Base-by-base conservation (phyloP, 257 asterid species). In the Cynanchum wilfordii region DNA sequence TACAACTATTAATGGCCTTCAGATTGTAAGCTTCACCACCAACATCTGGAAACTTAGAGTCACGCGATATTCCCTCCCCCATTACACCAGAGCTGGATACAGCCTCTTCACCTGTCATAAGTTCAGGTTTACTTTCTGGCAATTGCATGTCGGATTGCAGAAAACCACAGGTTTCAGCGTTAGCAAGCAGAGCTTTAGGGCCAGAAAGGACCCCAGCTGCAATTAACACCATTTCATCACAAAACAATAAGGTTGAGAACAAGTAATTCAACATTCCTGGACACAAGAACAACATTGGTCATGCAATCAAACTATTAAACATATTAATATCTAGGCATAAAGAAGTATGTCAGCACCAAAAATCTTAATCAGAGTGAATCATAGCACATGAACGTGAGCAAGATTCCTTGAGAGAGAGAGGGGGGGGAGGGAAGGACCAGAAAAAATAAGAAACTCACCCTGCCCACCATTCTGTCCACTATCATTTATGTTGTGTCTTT, bases 61-160 rank as follows among this genome's bases (percentile, higher is more conserved):
- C 76, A 40, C 79, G 74, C 68, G 83, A 73, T 74, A 59, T 33
- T 76, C 49, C 77, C 72, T 83, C 84, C 79, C 68, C 83, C 73
- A 66, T 56, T 68, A 78, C 66, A 73, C 74, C 65, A 25, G 90
- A 75, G 62, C 59, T 77, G 45, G 91, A 84, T 80, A 77, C 47
- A 76, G 83, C 80, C 58, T 76, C 78, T 82, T 85, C 89, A 77
- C 79, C 83, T 51, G 79, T 71, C 54, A 75, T 44, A 58, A 59
- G 42, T 51, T 52, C 63, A 22, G 47, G 78, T 33, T 60, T 71
- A 25, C 66, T 38, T 66, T 69, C 69, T 24, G 22, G 30, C 40
- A 24, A 63, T 62, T 62, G 67, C 42, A 5, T 54, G 50, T 36
- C 25, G 50, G 54, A 27, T 59, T 70, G 73, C 71, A 51, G 30